Evolutionary conservation across 495 filamentous ascomycete species (phyloP).

Genomic region (Podospora australis): DNA sequence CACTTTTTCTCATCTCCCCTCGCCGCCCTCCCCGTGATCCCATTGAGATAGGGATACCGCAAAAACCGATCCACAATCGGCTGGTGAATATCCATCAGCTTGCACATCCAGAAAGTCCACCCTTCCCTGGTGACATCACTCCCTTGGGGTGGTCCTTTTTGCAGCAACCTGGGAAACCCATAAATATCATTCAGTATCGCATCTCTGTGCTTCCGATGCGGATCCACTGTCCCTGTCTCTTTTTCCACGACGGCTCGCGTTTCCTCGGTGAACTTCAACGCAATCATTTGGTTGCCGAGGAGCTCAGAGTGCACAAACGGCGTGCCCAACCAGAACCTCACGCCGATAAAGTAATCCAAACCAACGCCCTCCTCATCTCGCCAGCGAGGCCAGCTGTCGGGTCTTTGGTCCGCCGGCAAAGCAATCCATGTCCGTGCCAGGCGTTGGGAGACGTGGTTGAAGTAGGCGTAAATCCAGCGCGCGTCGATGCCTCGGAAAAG

Average conservation of each 20-base stretch:
- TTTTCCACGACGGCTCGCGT: conserved; percentile 12
- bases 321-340: conserved; percentile 11
- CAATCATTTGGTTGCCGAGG: conserved; percentile 1
- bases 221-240: conserved; percentile 5
- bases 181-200: conserved; percentile 8
- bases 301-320: conserved; percentile 17
- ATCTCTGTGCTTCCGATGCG: conserved; percentile 6
- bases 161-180: conserved; percentile 9
- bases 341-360: conserved; percentile 19
- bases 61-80: conserved; percentile 18
- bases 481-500: conserved; percentile 16
- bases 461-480: conserved; percentile 19
- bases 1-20: conserved; percentile 10
- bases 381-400: conserved; percentile 15
- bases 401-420: conserved; percentile 9
- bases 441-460: conserved; percentile 12
- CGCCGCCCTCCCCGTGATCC: conserved; percentile 8
- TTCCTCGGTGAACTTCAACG: conserved; percentile 6
- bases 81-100: conserved; percentile 20
- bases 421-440: conserved; percentile 6
- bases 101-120: conserved; percentile 16
- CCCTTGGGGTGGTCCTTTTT: conserved; percentile 8
- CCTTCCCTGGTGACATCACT: conserved; percentile 11
- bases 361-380: neutral
- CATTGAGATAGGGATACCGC: conserved; percentile 22